Evolutionary conservation across 352 stramenopile species (phyloP).

Genomic region (Blastocystis sp.): DNA sequence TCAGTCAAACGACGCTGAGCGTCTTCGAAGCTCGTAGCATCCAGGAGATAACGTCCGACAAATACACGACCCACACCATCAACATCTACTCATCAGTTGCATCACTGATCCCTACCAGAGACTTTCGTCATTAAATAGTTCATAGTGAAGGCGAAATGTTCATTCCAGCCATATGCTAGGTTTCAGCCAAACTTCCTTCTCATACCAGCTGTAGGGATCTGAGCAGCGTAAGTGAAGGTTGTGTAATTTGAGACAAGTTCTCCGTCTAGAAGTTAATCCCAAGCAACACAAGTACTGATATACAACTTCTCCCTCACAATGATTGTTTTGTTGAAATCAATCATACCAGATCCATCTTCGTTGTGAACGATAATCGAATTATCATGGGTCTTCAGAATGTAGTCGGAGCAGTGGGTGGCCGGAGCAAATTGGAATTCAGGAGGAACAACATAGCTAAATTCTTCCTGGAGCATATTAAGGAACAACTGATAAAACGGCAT

Average conservation of each 20-base stretch:
- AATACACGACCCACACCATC: slow-evolving; percentile 57
- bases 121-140: slow-evolving; percentile 58
- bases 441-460: slow-evolving; percentile 58
- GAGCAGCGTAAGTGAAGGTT: slow-evolving; percentile 49
- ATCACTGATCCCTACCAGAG: neutral
- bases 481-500: slow-evolving; percentile 53
- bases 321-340: slow-evolving; percentile 61
- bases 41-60: slow-evolving; percentile 50
- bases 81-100: neutral
- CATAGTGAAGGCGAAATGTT: slow-evolving; percentile 57
- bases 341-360: slow-evolving; percentile 58
- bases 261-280: neutral
- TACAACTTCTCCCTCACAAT: slow-evolving; percentile 49
- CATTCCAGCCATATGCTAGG: slow-evolving; percentile 59
- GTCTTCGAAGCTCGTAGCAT: slow-evolving; percentile 22
- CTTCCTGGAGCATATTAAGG: slow-evolving; percentile 59
- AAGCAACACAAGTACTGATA: neutral
- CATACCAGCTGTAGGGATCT: slow-evolving; percentile 59
- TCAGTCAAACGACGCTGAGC: slow-evolving; percentile 37
- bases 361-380: slow-evolving; percentile 58
- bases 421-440: slow-evolving; percentile 15
- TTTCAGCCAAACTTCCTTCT: neutral
- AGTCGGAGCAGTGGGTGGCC: slow-evolving; percentile 49
- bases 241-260: slow-evolving; percentile 46
- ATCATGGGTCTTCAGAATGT: slow-evolving; percentile 52